Conservation (phyloP, 2,329 filamentous ascomycete species). For the Penicillium sp. region DNA sequence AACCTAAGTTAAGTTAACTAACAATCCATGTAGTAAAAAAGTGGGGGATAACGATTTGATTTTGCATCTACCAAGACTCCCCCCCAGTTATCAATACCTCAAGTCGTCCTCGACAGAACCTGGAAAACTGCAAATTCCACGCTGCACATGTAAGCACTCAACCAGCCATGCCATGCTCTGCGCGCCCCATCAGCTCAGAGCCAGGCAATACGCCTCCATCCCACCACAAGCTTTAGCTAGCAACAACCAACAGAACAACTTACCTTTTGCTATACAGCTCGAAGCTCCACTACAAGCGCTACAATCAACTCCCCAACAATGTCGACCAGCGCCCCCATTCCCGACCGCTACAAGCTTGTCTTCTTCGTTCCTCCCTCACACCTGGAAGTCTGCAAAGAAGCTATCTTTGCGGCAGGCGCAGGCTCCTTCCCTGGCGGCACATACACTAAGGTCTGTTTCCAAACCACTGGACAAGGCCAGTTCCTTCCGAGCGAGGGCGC, state of each 20-base stretch:
- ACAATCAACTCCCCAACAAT: conserved; percentile 17
- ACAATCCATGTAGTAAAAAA: no score
- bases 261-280: not conserved
- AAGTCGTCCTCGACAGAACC: not conserved
- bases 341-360: conserved; percentile 43
- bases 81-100: not conserved
- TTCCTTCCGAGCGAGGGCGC: conserved; percentile 43
- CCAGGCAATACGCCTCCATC: not conserved
- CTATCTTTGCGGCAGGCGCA: conserved; percentile 43
- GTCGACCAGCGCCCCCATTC: conserved; percentile 18
- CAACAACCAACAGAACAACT: not conserved
- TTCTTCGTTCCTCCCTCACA: conserved; percentile 45
- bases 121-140: conserved; percentile 3
- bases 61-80: not conserved
- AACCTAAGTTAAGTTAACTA: no score
- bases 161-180: not conserved
- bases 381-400: conserved; percentile 42
- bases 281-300: not conserved
- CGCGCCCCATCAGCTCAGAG: not conserved
- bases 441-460: conserved; percentile 43
- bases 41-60: no score
- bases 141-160: not conserved
- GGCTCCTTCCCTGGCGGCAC: conserved; percentile 43
- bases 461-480: conserved; percentile 41
- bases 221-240: not conserved